Evolutionary conservation across 208 protist genomes (phyloP), one percentile per base, ranked within the genome.

Genomic region (Leishmania martiniquensis): DNA sequence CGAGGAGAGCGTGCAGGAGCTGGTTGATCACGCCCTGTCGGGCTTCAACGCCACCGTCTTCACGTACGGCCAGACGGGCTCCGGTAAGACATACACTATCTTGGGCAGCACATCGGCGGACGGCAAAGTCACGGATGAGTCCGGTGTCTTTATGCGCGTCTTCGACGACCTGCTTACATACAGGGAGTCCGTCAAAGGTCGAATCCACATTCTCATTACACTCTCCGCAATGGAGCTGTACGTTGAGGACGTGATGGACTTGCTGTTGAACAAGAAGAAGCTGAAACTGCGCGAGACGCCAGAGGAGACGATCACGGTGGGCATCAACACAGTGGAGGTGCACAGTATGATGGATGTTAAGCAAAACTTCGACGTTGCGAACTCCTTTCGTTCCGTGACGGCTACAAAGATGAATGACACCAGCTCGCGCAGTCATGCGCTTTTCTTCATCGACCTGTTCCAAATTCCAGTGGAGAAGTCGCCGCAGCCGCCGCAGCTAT

Each of bases 41-140:
- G 95, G 95, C 6, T 89, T 78, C 69, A 95, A 95, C 80, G 60
- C 87, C 5, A 96, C 90, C n/a, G 87, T 98, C 74, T 95, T 98
- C 71, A 88, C 94, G 29, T 98, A 98, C 83, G 96, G 96, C 32
- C 92, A 97, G 80, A 96, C 95, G 0, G 93, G 92, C 39, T 95
- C 87, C 51, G 95, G 95, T 62, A 98, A 98, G 87, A 98, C 94
- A 15, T 95, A 91, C 88, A 98, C 95, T 54, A 97, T 98, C 81
- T 80, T 97, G 44, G 94, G 96, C 45, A 88, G 89, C 17, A 88
- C 90, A 78, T 77, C 83, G 0, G 20, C 82, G 1, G 60, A 84
- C 42, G 82, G 80, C 32, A 37, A 65, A 37, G 72, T 96, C 32
- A 88, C 77, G 1, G 87, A 87, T 13, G 59, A 88, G 45, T 88